Base-by-base conservation (phyloP, 345 rosid genomes). In the Populus euphratica region DNA sequence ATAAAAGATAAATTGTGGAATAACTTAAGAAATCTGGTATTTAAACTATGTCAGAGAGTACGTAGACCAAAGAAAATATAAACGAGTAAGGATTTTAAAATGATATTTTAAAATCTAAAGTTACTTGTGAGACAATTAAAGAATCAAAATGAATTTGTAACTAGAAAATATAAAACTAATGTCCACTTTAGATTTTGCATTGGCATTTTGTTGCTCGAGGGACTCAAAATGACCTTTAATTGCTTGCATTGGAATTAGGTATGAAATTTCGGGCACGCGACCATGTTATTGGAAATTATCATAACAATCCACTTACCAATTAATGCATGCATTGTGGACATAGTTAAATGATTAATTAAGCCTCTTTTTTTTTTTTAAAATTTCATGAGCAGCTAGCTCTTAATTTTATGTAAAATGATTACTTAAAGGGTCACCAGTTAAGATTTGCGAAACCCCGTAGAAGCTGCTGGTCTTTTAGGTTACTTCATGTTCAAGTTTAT, bases 341-440 rank as follows among this genome's bases (percentile, higher is more conserved):
- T 6, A 25, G 5, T 20, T 56, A 4, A 64, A 25, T 64, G 27
- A 64, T 6, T 69, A 18, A 21, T 61, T 31, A 20, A 72, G 21
- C 0, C 10, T 33, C 8, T 25, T 49, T 7, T n/a, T 33, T 33
- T 33, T 33, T 3, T 4, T 33, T 4, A 0, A 33, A 33, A 5
- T 65, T 33, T 74, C 43, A 21, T 47, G 35, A 12, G 38, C 27
- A 41, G 29, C 29, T 20, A 8, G 52, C 3, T 47, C 35, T 47
- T 52, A 5, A 35, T 5, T 10, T 16, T 17, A 4, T 6, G 14
- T 59, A 8, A 8, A 52, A 20, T 52, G 36, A 33, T 33, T 33
- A 33, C 36, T 33, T 76, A 69, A 73, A 73, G 84, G 84, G 82
- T 7, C 20, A 82, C 66, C 84, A 78, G 84, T 74, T 84, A 71